Percentiles rank a stretch among this genome's conserved stretches.
Evolutionary conservation across 2,329 filamentous ascomycete species (phyloP).

Genomic region (Eutypella sp.): DNA sequence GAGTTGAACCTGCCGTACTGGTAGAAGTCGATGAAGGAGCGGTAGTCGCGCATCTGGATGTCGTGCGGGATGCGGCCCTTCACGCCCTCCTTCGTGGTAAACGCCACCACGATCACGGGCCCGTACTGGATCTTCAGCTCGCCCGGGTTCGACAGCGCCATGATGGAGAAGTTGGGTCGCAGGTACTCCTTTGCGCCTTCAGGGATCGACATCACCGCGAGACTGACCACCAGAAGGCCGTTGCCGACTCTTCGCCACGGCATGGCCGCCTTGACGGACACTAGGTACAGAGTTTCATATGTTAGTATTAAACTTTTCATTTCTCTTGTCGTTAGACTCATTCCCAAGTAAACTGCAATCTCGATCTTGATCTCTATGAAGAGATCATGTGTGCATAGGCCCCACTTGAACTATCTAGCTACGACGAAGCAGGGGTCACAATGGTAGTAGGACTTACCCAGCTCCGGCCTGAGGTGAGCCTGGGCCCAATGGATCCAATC

Average conservation of each 20-base stretch:
- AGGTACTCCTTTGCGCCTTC: background rate
- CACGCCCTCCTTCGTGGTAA: background rate
- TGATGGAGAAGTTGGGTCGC: background rate
- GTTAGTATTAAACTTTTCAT: too few species aligned
- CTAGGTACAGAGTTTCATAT: too few species aligned
- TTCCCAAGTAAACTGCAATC: too few species aligned
- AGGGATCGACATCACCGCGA: background rate
- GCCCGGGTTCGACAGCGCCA: background rate
- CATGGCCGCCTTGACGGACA: background rate
- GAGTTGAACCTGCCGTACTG: background rate
- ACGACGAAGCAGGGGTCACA: too few species aligned
- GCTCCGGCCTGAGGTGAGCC: too few species aligned
- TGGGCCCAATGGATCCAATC: too few species aligned
- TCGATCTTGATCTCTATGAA: too few species aligned
- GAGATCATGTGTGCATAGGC: too few species aligned
- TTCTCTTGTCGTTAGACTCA: too few species aligned
- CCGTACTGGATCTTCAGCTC: background rate
- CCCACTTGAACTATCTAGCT: too few species aligned
- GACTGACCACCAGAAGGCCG: background rate
- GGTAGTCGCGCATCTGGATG: background rate
- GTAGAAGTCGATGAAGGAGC: background rate
- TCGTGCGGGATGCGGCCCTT: background rate
- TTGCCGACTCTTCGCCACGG: background rate
- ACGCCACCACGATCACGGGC: background rate
- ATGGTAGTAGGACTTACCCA: too few species aligned